A percentile compares a stretch with the other conserved stretches of the same genome.
phyloP scores from a whole-genome alignment of 345 rosid species.

The Rhizophora apiculata region DNA sequence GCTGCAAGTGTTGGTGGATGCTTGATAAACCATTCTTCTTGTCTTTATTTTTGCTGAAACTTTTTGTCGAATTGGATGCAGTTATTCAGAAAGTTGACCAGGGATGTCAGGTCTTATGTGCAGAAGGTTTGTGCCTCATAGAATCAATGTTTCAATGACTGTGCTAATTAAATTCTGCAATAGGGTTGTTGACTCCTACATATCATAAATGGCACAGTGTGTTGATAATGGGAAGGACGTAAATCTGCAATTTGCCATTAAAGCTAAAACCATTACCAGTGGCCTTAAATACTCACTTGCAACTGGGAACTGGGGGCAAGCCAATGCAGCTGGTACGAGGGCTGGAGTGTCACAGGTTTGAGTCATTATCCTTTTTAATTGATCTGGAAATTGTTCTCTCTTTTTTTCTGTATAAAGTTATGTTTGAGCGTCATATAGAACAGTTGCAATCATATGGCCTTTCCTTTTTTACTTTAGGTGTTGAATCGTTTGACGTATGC shows the following conservation, averaged over 20 bases:
- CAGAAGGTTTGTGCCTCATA: slow-evolving; percentile 67
- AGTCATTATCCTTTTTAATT: neutral
- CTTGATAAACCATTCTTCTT: neutral
- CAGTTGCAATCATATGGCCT: neutral
- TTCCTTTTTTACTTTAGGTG: slow-evolving; percentile 44
- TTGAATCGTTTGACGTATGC: slow-evolving; percentile 93
- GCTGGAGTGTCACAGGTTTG: slow-evolving; percentile 99
- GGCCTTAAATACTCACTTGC: slow-evolving; percentile 98
- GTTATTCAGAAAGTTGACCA: slow-evolving; percentile 92
- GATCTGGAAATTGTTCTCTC: neutral
- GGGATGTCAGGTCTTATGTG: slow-evolving; percentile 91
- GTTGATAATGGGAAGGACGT: slow-evolving; percentile 98
- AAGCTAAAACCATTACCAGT: slow-evolving; percentile 97
- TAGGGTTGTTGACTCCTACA: slow-evolving; percentile 16
- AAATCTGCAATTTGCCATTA: slow-evolving; percentile 89
- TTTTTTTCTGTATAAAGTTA: neutral
- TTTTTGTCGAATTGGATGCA: slow-evolving; percentile 33
- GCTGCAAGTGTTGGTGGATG: neutral
- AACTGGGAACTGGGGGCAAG: slow-evolving; percentile 99
- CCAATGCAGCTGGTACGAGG: slow-evolving; percentile 99
- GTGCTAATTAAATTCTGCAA: slow-evolving; percentile 1
- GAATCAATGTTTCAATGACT: neutral
- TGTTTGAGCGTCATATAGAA: neutral
- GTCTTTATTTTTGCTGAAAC: slow-evolving; percentile 3
- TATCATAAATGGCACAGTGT: slow-evolving; percentile 56